Conservation (phyloP, 148 eudicot genomes). For the Talinum fruticosum region DNA sequence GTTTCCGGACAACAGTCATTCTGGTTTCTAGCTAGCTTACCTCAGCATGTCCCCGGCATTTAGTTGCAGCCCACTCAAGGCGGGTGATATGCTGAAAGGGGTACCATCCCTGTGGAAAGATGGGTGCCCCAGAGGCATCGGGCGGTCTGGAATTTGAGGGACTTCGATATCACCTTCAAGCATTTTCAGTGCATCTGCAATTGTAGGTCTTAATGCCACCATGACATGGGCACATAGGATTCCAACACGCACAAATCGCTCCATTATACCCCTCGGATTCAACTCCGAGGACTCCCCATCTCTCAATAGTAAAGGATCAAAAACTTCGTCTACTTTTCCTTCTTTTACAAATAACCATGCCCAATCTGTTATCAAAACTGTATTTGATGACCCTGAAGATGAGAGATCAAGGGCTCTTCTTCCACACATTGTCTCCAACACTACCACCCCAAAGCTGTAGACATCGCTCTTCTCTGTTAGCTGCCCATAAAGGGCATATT, state of each 20-base stretch:
- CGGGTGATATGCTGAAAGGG: conserved; percentile 43
- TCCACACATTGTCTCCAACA: conserved; percentile 70
- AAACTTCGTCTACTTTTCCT: conserved; percentile 44
- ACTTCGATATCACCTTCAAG: conserved; percentile 77
- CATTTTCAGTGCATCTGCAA: conserved; percentile 65
- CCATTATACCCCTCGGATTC: conserved; percentile 56
- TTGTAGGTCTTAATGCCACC: conserved; percentile 77
- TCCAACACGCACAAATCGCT: conserved; percentile 66
- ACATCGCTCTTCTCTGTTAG: conserved; percentile 72
- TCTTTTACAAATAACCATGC: conserved; percentile 64
- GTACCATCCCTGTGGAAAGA: conserved; percentile 31
- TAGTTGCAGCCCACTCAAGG: conserved; percentile 40
- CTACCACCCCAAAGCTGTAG: conserved; percentile 71
- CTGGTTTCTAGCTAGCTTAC: neutral
- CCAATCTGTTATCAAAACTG: conserved; percentile 62
- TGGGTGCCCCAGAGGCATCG: conserved; percentile 55
- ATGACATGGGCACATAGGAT: conserved; percentile 80
- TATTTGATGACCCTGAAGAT: conserved; percentile 38
- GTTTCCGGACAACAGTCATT: too few species aligned
- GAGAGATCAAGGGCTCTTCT: conserved; percentile 68
- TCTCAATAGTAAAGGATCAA: conserved; percentile 43
- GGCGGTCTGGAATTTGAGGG: conserved; percentile 63
- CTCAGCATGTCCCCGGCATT: conserved; percentile 31
- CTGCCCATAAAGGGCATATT: conserved; percentile 77
- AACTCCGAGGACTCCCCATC: conserved; percentile 26